Base-by-base conservation (phyloP, 441 rosid genomes). In the Corymbia calophylla region DNA sequence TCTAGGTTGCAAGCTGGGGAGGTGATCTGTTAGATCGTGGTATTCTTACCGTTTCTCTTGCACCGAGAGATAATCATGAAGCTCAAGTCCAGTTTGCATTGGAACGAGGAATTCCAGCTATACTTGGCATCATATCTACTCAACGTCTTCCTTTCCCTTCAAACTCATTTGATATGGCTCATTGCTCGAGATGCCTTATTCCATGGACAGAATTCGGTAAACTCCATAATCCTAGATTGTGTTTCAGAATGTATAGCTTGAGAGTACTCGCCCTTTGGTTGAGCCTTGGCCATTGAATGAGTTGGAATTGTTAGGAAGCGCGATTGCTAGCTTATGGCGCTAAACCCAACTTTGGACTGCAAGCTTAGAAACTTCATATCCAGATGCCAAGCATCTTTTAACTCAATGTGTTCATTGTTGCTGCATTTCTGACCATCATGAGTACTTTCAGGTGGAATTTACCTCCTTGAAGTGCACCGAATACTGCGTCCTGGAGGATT, bases 201-300 rank as follows among this genome's bases (percentile, higher is more conserved):
- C 99, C 99, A 27, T 98, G 99, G 99, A 96, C 99, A 53, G 99
- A 98, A 96, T 98, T 96, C 8, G 99, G 99, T 98, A 96, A 91
- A 39, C 82, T 70, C 87, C 48, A 66, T 44, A 68, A 68, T 84
- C 35, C 35, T 21, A 73, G 82, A 73, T 73, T 73, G 82, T 23
- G 32, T 9, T 31, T 35, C 8, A n/a, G 47, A 86, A 16, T 53
- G n/a, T 86, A 58, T 32, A 27, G 87, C 49, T 85, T 73, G 82
- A 6, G n/a, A 73, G 82, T 73, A 39, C 51, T 73, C 18, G 49
- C n/a, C n/a, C 82, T 3, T 21, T 39, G 21, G 49, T 73, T 39
- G 82, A 21, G 82, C 82, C 49, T 39, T 39, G 51, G 29, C 29
- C 82, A 39, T 44, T 21, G 49, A 73, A 73, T 39, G 5, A 21